Base-by-base conservation (phyloP, 2,329 filamentous ascomycete genomes). In the Grosmannia huntii region DNA sequence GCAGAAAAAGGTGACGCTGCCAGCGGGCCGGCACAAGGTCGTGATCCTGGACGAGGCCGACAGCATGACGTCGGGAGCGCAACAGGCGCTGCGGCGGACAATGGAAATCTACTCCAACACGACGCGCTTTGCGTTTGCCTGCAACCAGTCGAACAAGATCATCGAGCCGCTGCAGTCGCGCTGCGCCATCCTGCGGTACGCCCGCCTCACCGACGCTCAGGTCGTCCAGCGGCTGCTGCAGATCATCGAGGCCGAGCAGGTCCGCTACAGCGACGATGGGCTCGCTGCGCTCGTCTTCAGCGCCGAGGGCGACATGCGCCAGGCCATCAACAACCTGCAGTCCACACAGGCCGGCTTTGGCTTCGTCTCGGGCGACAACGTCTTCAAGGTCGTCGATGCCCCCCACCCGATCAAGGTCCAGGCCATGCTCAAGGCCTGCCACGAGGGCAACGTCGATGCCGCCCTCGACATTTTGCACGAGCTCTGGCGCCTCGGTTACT, bases 61-160 rank as follows among this genome's bases (percentile, higher is more conserved):
- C 78, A 91, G 86, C 70, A 99, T 99, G 94, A 99, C 94, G 0
- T 88, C 88, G 27, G 94, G 94, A 57, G 94, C 94, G 2, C 94
- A 99, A 70, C 94, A 97, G 73, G 94, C 94, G 23, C 80, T 99
- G 41, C 83, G 94, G 64, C 81, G 94, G 62, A 99, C 94, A 0
- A 99, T 99, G 94, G 94, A 99, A 71, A 99, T 97, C 56, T 97
- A 97, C 75, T 95, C 90, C 49, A 86, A 90, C 62, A 99, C 94
- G 1, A 99, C 94, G 2, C 83, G 94, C 60, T 99, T 99, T 68
- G 94, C 94, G 0, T 99, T 99, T 68, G 94, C 94, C 2, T 99
- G 94, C 78, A 99, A 99, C 71, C 90, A 96, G 75, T 94, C 88
- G 62, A 99, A 97, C 76, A 99, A 97, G 75, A 97, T 99, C 69